Evolutionary conservation across 352 stramenopile genomes (phyloP).

Genomic region (Phytophthora vignae): DNA sequence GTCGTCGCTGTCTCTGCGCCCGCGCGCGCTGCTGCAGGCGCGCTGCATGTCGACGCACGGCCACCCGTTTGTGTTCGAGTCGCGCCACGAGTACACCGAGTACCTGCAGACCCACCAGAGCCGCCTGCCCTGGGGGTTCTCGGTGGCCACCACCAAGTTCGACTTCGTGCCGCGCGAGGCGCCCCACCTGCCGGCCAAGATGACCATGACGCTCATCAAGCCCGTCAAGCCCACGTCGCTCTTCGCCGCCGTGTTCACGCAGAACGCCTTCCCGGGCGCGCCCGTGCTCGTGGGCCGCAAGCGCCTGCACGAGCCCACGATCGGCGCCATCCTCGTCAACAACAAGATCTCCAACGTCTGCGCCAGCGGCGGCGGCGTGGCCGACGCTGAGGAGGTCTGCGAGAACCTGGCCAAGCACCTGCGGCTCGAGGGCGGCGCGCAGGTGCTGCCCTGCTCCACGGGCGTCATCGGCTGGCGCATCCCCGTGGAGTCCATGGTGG

Average conservation of each 20-base stretch:
- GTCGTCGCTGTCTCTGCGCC: slow-evolving; percentile 26
- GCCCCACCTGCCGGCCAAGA: slow-evolving; percentile 76
- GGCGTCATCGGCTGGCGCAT: slow-evolving; percentile 97
- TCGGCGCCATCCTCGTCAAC: slow-evolving; percentile 98
- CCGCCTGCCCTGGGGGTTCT: slow-evolving; percentile 88
- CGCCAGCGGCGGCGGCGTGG: slow-evolving; percentile 91
- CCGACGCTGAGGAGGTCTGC: slow-evolving; percentile 95
- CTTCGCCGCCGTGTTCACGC: slow-evolving; percentile 92
- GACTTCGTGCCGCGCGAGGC: slow-evolving; percentile 88
- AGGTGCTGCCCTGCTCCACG: slow-evolving; percentile 96
- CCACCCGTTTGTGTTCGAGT: slow-evolving; percentile 83
- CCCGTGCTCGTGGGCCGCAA: slow-evolving; percentile 92
- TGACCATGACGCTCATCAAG: slow-evolving; percentile 92
- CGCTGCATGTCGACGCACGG: slow-evolving; percentile 54
- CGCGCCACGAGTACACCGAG: slow-evolving; percentile 82
- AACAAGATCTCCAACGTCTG: slow-evolving; percentile 99
- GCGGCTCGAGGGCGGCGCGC: slow-evolving; percentile 80
- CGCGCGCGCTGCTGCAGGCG: slow-evolving; percentile 22
- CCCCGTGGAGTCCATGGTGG: slow-evolving; percentile 93
- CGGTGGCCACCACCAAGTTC: slow-evolving; percentile 82
- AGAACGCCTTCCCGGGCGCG: slow-evolving; percentile 91
- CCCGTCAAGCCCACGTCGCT: slow-evolving; percentile 81
- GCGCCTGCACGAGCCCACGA: slow-evolving; percentile 86
- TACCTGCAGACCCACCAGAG: slow-evolving; percentile 81
- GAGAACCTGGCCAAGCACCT: slow-evolving; percentile 91